Percentiles rank a stretch among this genome's conserved stretches.
phyloP scores from a whole-genome alignment of 129 eudicot genomes.

The carrot (Daucus carota) region DNA sequence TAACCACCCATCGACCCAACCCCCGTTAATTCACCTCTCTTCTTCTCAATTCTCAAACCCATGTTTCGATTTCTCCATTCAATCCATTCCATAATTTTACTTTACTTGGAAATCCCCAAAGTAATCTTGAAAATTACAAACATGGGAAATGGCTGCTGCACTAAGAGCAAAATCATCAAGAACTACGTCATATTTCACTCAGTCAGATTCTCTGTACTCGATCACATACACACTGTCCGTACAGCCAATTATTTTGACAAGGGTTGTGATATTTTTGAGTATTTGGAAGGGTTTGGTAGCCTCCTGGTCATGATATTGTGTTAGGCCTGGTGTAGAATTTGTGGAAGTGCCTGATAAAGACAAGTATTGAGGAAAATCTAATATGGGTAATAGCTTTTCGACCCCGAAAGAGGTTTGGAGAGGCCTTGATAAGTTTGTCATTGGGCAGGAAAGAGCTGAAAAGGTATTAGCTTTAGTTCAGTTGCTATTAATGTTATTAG shows the following conservation, averaged over 20 bases:
- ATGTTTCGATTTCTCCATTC: not conserved
- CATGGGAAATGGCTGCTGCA: slow-evolving; percentile 95
- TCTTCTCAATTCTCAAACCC: slow-evolving; percentile 6
- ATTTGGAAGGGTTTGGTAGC: slow-evolving; percentile 68
- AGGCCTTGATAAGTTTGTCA: slow-evolving; percentile 74
- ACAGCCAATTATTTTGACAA: slow-evolving; percentile 26
- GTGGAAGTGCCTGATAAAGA: slow-evolving; percentile 35
- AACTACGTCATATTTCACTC: slow-evolving; percentile 42
- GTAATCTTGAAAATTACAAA: not conserved
- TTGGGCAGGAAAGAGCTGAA: slow-evolving; percentile 67
- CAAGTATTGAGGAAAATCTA: slow-evolving; percentile 84
- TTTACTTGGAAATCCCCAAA: slow-evolving; percentile 2
- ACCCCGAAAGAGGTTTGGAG: slow-evolving; percentile 80
- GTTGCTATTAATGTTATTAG: not conserved
- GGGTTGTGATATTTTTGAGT: slow-evolving; percentile 16
- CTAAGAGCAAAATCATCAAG: slow-evolving; percentile 73
- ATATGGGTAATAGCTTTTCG: slow-evolving; percentile 64
- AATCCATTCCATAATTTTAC: too few species aligned
- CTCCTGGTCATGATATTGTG: slow-evolving; percentile 67
- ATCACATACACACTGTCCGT: slow-evolving; percentile 47
- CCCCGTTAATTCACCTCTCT: slow-evolving; percentile 3
- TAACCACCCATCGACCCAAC: slow-evolving; percentile 11
- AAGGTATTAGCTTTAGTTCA: slow-evolving; percentile 24
- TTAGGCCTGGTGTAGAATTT: slow-evolving; percentile 44
- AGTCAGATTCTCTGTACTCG: slow-evolving; percentile 58